Base-by-base conservation (phyloP, 768 basidiomycete species). In the Podaxis sp. region DNA sequence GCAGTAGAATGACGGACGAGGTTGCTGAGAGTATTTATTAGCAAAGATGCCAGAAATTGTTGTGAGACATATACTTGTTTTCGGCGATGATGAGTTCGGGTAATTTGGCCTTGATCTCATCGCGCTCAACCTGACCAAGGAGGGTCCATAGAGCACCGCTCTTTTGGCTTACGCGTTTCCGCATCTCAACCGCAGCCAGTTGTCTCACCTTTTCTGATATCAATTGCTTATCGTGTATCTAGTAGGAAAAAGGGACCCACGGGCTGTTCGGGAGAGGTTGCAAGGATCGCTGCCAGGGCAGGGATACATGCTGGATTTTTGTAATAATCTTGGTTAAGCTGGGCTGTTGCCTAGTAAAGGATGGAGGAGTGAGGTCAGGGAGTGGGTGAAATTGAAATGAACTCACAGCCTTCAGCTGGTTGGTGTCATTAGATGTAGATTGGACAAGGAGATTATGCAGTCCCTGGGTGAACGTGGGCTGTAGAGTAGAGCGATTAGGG, bases 131-230 rank as follows among this genome's bases (percentile, higher is more conserved):
- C 72, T 84, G 83, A 39, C 86, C 76, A 30, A 93, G 82, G 61
- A 84, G 79, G 19, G 86, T 79, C 97, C 97, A 99, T 36, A 96
- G 76, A 72, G 84, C 86, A 55, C 90, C 91, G 67, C 89, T 92
- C 69, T 89, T 89, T 72, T 87, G 84, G 28, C 82, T 74, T 64
- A 98, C 86, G 63, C 96, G 92, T 82, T 99, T 99, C 69, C 96
- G 85, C 73, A 98, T 82, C 77, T 99, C 97, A 60, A 98, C 95
- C 7, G 96, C 95, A 53, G 96, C 93, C 22, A 99, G 84, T 86
- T 99, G 97, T 65, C 95, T 92, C 66, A 98, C 88, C 96, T 99
- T 71, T 11, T 39, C 42, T 17, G 52, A 49, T 33, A 49, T 8
- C 55, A 61, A 64, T 15, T 44, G 58, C 44, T 59, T 46, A 48